These are phyloP conservation scores for Vitis riparia DNA, from an alignment of 164 flowering plant genomes.

Conservation along the genomic window DNA sequence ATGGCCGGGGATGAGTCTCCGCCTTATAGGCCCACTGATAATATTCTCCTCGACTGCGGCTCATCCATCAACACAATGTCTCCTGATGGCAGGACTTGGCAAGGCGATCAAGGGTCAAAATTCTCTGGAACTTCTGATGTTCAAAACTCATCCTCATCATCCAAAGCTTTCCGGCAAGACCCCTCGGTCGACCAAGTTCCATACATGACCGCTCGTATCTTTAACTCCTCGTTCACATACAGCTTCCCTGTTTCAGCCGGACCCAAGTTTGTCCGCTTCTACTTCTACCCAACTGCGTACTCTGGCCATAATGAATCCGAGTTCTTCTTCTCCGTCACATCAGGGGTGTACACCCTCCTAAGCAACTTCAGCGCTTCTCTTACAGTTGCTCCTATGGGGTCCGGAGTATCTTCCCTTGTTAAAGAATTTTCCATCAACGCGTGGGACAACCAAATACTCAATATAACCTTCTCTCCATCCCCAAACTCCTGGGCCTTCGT, in stretches of 20 bases:
- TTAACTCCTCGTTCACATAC: constrained; percentile 23
- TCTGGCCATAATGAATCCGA: neutral
- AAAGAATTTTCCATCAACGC: constrained; percentile 30
- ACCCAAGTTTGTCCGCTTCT: constrained; percentile 32
- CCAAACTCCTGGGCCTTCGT: constrained; percentile 28
- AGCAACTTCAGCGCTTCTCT: constrained; percentile 34
- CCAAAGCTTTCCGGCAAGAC: neutral
- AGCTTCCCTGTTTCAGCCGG: constrained; percentile 27
- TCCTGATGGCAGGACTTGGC: constrained; percentile 23
- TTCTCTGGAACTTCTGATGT: neutral
- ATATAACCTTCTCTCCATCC: constrained; percentile 30
- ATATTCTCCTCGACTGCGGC: constrained; percentile 31
- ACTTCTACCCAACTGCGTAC: constrained; percentile 28
- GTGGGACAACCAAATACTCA: constrained; percentile 3
- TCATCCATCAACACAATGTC: constrained; percentile 1
- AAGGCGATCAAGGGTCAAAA: constrained; percentile 12
- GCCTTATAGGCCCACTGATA: constrained; percentile 20
- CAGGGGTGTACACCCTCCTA: constrained; percentile 27
- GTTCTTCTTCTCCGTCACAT: constrained; percentile 21
- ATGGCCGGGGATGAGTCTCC: neutral
- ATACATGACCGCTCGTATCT: constrained; percentile 29
- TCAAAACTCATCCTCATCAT: no score
- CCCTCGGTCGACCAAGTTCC: constrained; percentile 19
- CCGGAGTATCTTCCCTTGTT: neutral
- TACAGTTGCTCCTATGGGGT: neutral